phyloP scores from a whole-genome alignment of 2,329 filamentous ascomycete genomes.

The Didymella pinodella region DNA sequence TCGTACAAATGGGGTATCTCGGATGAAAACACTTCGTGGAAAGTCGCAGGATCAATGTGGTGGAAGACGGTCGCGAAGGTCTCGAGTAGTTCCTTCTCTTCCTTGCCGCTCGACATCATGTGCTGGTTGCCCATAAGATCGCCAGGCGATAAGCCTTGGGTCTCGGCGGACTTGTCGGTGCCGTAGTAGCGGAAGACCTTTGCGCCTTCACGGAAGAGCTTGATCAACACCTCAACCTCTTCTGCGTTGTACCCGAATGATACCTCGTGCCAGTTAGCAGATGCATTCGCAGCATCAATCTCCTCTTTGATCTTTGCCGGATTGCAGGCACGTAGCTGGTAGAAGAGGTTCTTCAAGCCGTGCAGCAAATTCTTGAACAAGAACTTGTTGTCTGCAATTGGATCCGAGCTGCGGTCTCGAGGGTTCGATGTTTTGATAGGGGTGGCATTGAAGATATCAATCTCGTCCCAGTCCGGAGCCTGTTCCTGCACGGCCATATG shows the following conservation, averaged over 20 bases:
- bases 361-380: conserved; percentile 96
- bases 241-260: conserved; percentile 97
- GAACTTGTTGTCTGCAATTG: conserved; percentile 96
- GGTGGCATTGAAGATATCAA: conserved; percentile 94
- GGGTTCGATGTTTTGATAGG: conserved; percentile 96
- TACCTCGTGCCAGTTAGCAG: conserved; percentile 91
- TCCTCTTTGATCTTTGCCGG: conserved; percentile 62
- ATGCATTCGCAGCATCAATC: conserved; percentile 80
- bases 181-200: conserved; percentile 98
- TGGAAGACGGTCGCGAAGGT: conserved; percentile 99
- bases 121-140: conserved; percentile 95
- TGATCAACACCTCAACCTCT: conserved; percentile 94
- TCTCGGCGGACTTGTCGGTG: conserved; percentile 80
- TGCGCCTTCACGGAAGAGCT: conserved; percentile 94
- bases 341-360: conserved; percentile 95
- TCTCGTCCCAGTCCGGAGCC: conserved; percentile 94
- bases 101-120: conserved; percentile 90
- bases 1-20: conserved; percentile 97
- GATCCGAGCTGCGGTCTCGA: conserved; percentile 85
- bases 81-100: conserved; percentile 96
- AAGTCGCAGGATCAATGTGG: conserved; percentile 96
- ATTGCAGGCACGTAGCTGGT: conserved; percentile 91
- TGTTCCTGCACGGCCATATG: conserved; percentile 84
- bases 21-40: conserved; percentile 97
- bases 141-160: conserved; percentile 79